Evolutionary conservation across 768 basidiomycete species (phyloP).

Genomic region (Strobilomyces echinocephalus): DNA sequence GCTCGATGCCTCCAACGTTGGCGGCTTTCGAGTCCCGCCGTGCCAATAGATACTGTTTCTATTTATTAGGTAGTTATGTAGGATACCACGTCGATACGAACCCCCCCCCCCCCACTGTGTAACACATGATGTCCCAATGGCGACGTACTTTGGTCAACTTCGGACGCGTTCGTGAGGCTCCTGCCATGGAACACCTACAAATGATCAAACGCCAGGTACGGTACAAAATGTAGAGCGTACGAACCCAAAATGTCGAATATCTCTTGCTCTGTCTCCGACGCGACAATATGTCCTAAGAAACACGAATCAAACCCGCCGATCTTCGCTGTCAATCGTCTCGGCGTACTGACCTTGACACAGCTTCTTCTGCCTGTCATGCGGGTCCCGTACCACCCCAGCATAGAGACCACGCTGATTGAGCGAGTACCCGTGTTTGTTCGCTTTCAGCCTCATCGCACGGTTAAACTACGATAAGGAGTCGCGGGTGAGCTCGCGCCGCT

Average conservation of each 20-base stretch:
- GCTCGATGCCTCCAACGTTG: background rate
- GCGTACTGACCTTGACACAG: slow-evolving; percentile 45
- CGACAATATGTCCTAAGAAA: slow-evolving; percentile 58
- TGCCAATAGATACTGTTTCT: too few relatives aligned
- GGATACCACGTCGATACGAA: too few relatives aligned
- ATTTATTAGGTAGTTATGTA: too few relatives aligned
- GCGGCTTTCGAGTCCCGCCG: too few relatives aligned
- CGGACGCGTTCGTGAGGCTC: slow-evolving; percentile 73
- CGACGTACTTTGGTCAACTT: slow-evolving; percentile 13
- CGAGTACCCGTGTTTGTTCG: slow-evolving; percentile 73
- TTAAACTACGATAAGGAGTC: slow-evolving; percentile 59
- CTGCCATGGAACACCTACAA: slow-evolving; percentile 68
- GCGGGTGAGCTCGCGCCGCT: background rate
- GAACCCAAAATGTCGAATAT: slow-evolving; percentile 71
- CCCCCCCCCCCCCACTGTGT: too few relatives aligned
- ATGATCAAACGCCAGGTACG: background rate
- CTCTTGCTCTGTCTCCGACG: slow-evolving; percentile 80
- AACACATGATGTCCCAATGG: background rate
- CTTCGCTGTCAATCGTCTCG: background rate
- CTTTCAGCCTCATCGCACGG: slow-evolving; percentile 81
- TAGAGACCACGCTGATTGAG: slow-evolving; percentile 86
- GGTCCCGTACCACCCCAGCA: slow-evolving; percentile 66
- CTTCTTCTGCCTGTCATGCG: slow-evolving; percentile 56
- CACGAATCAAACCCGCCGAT: too few relatives aligned
- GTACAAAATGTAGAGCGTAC: slow-evolving; percentile 4